Percentiles rank a stretch among this genome's conserved stretches.
Evolutionary conservation across 768 basidiomycete species (phyloP).

Genomic region (Mycena maculata): DNA sequence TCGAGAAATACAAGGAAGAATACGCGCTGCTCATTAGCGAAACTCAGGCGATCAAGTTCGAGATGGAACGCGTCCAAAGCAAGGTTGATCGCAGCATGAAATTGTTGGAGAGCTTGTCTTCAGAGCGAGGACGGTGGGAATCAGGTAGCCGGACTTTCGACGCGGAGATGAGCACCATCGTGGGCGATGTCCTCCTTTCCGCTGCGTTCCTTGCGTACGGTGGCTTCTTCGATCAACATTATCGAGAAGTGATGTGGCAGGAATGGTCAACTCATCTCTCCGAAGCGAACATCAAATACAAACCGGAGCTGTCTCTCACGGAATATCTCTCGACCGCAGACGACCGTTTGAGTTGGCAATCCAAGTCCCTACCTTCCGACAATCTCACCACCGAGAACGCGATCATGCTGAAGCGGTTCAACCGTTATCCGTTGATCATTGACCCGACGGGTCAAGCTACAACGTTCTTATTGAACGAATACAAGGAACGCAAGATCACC

Average conservation of each 20-base stretch:
- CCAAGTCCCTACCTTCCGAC: conserved; percentile 94
- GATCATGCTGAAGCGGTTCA: conserved; percentile 99
- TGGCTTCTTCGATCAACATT: conserved; percentile 98
- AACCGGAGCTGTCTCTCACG: conserved; percentile 89
- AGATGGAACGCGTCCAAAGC: conserved; percentile 97
- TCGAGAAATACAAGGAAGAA: conserved; percentile 94
- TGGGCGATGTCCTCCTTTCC: conserved; percentile 95
- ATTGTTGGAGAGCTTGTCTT: conserved; percentile 91
- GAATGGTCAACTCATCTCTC: conserved; percentile 91
- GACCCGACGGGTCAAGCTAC: conserved; percentile 99
- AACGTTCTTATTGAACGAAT: conserved; percentile 92
- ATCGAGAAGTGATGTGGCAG: conserved; percentile 97
- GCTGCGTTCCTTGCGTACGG: conserved; percentile 97
- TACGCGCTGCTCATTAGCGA: conserved; percentile 97
- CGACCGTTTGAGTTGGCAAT: conserved; percentile 95
- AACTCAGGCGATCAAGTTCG: conserved; percentile 94
- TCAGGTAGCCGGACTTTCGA: conserved; percentile 95
- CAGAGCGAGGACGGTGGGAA: conserved; percentile 95
- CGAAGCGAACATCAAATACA: conserved; percentile 93
- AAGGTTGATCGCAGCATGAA: conserved; percentile 98
- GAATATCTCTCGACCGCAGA: conserved; percentile 98
- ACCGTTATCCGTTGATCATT: conserved; percentile 96
- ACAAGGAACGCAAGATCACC: conserved; percentile 96
- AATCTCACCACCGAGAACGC: conserved; percentile 98
- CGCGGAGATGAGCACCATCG: conserved; percentile 97